Evolutionary conservation across 2,329 filamentous ascomycete species (phyloP), one percentile per base, ranked within the genome.

Genomic region (Diaporthe velutina): DNA sequence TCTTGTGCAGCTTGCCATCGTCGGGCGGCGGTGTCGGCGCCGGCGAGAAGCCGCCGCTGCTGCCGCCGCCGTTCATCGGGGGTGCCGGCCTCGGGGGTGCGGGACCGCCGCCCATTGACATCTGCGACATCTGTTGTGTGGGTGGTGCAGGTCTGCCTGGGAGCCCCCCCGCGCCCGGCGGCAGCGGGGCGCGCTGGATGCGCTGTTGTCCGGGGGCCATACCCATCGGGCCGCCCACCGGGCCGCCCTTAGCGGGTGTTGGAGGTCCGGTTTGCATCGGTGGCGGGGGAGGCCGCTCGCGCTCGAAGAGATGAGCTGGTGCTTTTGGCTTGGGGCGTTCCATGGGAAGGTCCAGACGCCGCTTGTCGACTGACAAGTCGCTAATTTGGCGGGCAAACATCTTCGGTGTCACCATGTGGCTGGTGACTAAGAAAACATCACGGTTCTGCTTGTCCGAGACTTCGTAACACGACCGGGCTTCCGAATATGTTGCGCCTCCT

Each of bases 401-500:
- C 55, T 91, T 87, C 0, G 97, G 96, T 0, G 93, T 97, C 61
- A 98, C 87, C 96, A 99, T 98, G 82, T 99, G 97, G 33, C 94
- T 96, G 0, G 95, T 97, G 25, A 93, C 91, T 7, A 99, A 90
- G 82, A 97, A 94, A n/a, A 98, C 87, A 79, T 99, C 97, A 77
- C 93, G 91, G 70, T 91, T 91, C 61, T 91, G 91, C 67, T 91
- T 86, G 70, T 92, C 89, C 3, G 94, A 93, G 35, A 96, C 86
- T 80, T 98, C 95, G 82, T 98, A 98, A 85, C 97, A 99, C 17
- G 92, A 90, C 38, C 97, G 92, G 42, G 94, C 90, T 84, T 99
- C 97, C 7, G 95, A 95, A 82, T 96, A 98, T 0, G 97, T 98
- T 28, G 97, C 97, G 58, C 97, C 97, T 64, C 97, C 97, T 1